phyloP scores from a whole-genome alignment of 768 basidiomycete genomes.

The Coprinopsis marcescibilis region DNA sequence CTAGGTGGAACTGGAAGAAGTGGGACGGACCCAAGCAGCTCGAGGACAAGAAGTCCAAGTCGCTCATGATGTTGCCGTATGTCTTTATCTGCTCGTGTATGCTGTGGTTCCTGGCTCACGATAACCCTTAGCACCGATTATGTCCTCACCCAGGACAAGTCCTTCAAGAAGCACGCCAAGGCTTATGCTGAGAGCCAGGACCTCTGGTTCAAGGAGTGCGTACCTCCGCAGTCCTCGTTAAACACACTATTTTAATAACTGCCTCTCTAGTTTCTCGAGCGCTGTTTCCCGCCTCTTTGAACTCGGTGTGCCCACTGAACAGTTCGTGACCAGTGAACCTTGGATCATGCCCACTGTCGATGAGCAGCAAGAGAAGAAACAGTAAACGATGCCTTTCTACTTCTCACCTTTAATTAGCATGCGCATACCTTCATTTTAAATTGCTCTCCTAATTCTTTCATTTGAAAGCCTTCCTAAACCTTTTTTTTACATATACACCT shows the following conservation, averaged over 20 bases:
- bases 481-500: no score
- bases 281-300: conserved; percentile 80
- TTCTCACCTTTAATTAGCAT: no score
- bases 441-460: no score
- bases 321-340: conserved; percentile 67
- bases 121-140: conserved; percentile 68
- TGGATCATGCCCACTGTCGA: conserved; percentile 66
- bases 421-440: no score
- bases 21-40: conserved; percentile 93
- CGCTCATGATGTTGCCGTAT: conserved; percentile 94
- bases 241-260: conserved; percentile 2
- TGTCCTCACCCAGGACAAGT: conserved; percentile 83
- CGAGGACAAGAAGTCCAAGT: conserved; percentile 83
- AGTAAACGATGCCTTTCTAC: neutral
- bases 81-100: conserved; percentile 25
- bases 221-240: conserved; percentile 11
- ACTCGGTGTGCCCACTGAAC: conserved; percentile 83
- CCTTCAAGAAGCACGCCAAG: conserved; percentile 84
- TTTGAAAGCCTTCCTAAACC: no score
- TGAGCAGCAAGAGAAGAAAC: conserved; percentile 30
- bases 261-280: conserved; percentile 63
- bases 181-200: conserved; percentile 82
- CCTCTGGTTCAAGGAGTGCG: conserved; percentile 92
- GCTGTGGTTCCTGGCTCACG: neutral
- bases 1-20: conserved; percentile 69